These are phyloP conservation scores for Emmonsiellopsis sp. DNA, from an alignment of 2,329 filamentous ascomycete species.

Conservation along the genomic window DNA sequence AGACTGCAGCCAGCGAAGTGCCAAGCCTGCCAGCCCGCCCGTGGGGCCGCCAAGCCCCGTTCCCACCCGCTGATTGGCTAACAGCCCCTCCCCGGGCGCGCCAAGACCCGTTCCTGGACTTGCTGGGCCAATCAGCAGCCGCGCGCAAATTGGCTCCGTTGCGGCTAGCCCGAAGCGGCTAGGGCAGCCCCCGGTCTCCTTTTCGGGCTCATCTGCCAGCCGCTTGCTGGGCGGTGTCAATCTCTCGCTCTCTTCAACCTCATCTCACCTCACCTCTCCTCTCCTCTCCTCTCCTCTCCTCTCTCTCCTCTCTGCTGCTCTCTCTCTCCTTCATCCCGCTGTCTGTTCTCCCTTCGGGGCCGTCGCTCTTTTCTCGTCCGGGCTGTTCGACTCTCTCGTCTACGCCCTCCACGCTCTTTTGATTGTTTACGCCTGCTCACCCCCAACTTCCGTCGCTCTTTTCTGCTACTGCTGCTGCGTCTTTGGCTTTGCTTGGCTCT, in stretches of 20 bases:
- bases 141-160: no score
- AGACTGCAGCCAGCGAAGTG: no score
- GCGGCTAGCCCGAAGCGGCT: no score
- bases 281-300: constrained; percentile 6
- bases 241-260: background rate
- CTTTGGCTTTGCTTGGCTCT: background rate
- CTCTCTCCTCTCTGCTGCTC: constrained; percentile 3
- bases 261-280: constrained; percentile 6
- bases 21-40: no score
- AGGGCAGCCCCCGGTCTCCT: background rate
- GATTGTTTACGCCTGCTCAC: background rate
- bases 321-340: constrained; percentile 18
- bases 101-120: no score
- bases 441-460: constrained; percentile 8
- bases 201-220: no score
- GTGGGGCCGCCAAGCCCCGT: no score
- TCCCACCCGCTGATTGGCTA: no score
- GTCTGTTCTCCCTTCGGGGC: constrained; percentile 18
- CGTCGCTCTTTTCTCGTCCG: constrained; percentile 18
- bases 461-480: background rate
- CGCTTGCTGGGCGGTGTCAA: no score
- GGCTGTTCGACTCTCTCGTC: background rate
- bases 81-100: no score
- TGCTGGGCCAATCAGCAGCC: no score
- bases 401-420: background rate